phyloP scores from a whole-genome alignment of 371 early-diverging fungal genomes.

The Rhizopus stolonifer region DNA sequence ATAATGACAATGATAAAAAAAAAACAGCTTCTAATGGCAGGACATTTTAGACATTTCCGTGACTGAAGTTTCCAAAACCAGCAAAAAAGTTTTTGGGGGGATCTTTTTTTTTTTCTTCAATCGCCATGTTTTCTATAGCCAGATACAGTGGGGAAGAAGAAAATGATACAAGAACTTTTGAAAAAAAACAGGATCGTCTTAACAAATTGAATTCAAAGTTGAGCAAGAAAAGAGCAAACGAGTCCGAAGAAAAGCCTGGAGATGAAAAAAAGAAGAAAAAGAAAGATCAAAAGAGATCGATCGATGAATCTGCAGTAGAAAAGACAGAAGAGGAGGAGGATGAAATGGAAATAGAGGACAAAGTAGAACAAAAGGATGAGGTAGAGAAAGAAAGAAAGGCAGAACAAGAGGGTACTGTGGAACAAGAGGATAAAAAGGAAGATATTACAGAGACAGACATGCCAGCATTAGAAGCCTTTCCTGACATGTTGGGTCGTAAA shows the following conservation, averaged over 20 bases:
- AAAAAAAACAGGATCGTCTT: constrained; percentile 27
- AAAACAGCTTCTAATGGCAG: too few species aligned
- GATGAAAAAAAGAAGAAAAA: constrained; percentile 6
- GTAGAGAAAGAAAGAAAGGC: constrained; percentile 10
- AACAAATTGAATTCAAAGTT: constrained; percentile 25
- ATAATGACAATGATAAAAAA: too few species aligned
- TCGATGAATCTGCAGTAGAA: neutral
- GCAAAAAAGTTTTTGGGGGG: too few species aligned
- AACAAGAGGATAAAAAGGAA: constrained; percentile 6
- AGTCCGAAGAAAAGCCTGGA: constrained; percentile 3
- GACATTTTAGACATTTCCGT: too few species aligned
- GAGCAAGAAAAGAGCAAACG: constrained; percentile 19
- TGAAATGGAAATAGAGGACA: neutral
- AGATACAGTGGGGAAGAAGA: constrained; percentile 29
- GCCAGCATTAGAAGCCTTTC: constrained; percentile 39
- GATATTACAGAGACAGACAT: constrained; percentile 20
- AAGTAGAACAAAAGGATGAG: neutral
- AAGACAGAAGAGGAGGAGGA: constrained; percentile 3
- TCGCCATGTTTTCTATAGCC: constrained; percentile 36
- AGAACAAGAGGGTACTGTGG: neutral
- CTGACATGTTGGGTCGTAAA: constrained; percentile 30
- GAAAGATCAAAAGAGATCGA: neutral
- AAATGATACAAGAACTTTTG: constrained; percentile 26
- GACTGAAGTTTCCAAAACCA: neutral
- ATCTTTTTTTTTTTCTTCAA: neutral